Base-by-base conservation (phyloP, 345 rosid species). In the Pistacia vera region DNA sequence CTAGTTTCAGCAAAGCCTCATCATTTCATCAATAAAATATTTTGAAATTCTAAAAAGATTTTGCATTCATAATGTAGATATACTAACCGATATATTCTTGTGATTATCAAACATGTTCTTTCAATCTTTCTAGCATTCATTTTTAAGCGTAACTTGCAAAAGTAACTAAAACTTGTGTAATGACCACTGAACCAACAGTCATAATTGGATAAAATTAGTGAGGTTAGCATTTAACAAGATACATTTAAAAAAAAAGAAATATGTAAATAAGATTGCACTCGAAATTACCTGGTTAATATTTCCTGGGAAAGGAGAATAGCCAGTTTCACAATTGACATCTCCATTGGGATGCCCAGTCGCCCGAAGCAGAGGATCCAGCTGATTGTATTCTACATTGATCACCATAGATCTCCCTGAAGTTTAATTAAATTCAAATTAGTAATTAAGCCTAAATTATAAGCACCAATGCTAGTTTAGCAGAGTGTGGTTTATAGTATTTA, bases 231-330 rank as follows among this genome's bases (percentile, higher is more conserved):
- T 16, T 74, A 20, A n/a, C 5, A 4, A 44, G 80, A 57, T 65
- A 48, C 63, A 22, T 8, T 58, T 54, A 61, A 57, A 36, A 48
- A 69, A 56, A 58, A 30, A 61, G 30, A 1, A 4, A 56, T 16
- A 65, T 36, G 25, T 36, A 0, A 56, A 30, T 30, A 57, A 63
- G 48, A 57, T 66, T 48, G 55, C 51, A 76, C 18, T 63, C 57
- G 64, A 76, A 84, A 75, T 83, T 85, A 92, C 99, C 82, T 96
- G 99, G 82, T 96, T 96, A 72, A 96, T 96, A 80, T 96, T 96
- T 85, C 99, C 97, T 4, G 99, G 99, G 83, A 91, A 93, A 71
- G 98, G 98, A 73, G 99, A 96, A 77, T 79, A 96, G 78, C 99
- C 97, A 2, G 98, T 92, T 88, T 96, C 97, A 28, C 82, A 84